phyloP scores from a whole-genome alignment of 2,329 filamentous ascomycete genomes.

The Endothia cerciana region DNA sequence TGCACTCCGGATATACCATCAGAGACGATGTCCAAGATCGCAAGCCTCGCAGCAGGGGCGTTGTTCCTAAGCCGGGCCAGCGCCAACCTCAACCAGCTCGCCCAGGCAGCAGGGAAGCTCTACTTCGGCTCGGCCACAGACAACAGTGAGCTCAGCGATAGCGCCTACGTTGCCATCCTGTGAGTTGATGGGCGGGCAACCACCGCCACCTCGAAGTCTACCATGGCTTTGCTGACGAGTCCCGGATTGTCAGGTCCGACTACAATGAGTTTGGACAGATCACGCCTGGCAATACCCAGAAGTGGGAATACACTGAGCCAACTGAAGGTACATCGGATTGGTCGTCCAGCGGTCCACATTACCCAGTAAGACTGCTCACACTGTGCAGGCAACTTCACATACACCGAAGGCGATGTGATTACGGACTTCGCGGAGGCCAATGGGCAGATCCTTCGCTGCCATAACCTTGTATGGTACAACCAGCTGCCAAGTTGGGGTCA shows the following conservation, averaged over 20 bases:
- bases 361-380: not conserved
- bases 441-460: slow-evolving; percentile 62
- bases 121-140: slow-evolving; percentile 71
- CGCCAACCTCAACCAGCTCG: slow-evolving; percentile 29
- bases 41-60: slow-evolving; percentile 7
- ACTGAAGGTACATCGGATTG: slow-evolving; percentile 40
- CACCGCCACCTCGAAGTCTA: not conserved
- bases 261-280: slow-evolving; percentile 65
- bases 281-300: slow-evolving; percentile 66
- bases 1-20: not conserved
- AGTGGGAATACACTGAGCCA: slow-evolving; percentile 68
- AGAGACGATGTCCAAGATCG: not conserved
- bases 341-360: too few relatives aligned
- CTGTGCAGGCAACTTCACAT: slow-evolving; percentile 58
- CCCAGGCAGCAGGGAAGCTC: slow-evolving; percentile 27
- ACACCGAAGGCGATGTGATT: slow-evolving; percentile 58
- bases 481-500: slow-evolving; percentile 55
- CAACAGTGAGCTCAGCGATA: slow-evolving; percentile 58
- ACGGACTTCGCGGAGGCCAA: slow-evolving; percentile 52
- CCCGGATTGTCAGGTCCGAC: slow-evolving; percentile 42
- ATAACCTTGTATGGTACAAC: slow-evolving; percentile 59
- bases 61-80: slow-evolving; percentile 14
- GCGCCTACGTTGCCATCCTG: slow-evolving; percentile 59
- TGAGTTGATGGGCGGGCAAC: not conserved
- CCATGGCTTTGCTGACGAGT: not conserved